A percentile compares a stretch with the other conserved stretches of the same genome.
These are phyloP conservation scores for Lanmaoa rubissima DNA, from an alignment of 768 basidiomycete genomes.

Conservation along the genomic window DNA sequence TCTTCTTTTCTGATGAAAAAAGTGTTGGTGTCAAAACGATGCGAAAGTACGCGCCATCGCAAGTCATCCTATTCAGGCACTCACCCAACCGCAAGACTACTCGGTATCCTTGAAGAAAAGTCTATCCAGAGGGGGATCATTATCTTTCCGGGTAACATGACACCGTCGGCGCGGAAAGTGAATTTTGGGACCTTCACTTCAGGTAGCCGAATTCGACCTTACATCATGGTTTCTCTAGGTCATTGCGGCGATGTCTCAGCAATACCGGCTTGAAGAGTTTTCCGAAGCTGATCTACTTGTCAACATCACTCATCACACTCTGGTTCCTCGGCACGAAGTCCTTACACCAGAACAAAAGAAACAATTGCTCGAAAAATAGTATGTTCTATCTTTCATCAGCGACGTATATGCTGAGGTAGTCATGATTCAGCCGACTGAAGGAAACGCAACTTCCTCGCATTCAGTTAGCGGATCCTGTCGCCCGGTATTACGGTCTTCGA, in stretches of 20 bases:
- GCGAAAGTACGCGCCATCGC: slow-evolving; percentile 69
- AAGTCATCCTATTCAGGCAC: background rate
- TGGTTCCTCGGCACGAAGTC: slow-evolving; percentile 92
- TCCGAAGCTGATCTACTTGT: slow-evolving; percentile 95
- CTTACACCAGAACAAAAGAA: slow-evolving; percentile 85
- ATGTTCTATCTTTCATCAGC: slow-evolving; percentile 35
- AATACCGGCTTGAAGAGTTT: slow-evolving; percentile 93
- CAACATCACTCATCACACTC: slow-evolving; percentile 94
- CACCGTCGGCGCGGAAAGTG: slow-evolving; percentile 94
- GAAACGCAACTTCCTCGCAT: slow-evolving; percentile 98
- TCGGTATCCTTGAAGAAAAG: slow-evolving; percentile 89
- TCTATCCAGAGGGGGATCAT: slow-evolving; percentile 88
- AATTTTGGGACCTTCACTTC: slow-evolving; percentile 11
- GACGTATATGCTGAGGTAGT: slow-evolving; percentile 9
- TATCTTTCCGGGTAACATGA: slow-evolving; percentile 95
- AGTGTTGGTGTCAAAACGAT: slow-evolving; percentile 97
- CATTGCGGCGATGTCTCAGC: slow-evolving; percentile 82
- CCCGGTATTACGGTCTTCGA: slow-evolving; percentile 93
- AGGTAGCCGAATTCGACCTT: background rate
- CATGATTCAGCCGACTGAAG: slow-evolving; percentile 75
- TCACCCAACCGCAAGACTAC: slow-evolving; percentile 53
- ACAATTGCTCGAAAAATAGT: slow-evolving; percentile 89
- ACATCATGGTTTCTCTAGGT: slow-evolving; percentile 51
- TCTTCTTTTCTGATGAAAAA: slow-evolving; percentile 94
- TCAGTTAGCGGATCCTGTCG: slow-evolving; percentile 95